Conservation (phyloP, 257 asterid species). For the Solanum etuberosum region DNA sequence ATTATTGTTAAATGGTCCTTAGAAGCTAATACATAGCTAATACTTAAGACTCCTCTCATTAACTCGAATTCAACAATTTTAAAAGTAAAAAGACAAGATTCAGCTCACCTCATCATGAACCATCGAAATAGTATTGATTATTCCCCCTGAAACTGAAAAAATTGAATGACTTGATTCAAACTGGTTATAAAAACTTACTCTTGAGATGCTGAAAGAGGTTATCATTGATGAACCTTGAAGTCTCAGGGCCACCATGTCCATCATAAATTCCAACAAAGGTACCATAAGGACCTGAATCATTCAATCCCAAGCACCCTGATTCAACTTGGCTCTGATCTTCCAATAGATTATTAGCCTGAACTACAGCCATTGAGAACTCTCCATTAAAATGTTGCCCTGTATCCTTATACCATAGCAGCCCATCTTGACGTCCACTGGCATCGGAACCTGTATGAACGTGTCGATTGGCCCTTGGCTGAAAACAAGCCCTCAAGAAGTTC, state of each 20-base stretch:
- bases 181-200: slow-evolving; percentile 25
- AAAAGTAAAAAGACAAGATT: neutral
- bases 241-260: slow-evolving; percentile 72
- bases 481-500: slow-evolving; percentile 56
- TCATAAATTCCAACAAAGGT: slow-evolving; percentile 60
- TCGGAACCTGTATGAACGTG: slow-evolving; percentile 36
- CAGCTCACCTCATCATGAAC: neutral
- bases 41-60: neutral
- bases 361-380: slow-evolving; percentile 72
- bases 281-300: slow-evolving; percentile 54
- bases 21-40: neutral
- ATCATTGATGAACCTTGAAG: slow-evolving; percentile 48
- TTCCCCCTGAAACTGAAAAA: neutral
- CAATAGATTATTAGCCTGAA: slow-evolving; percentile 57
- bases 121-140: neutral
- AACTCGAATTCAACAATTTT: neutral
- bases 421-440: slow-evolving; percentile 47
- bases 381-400: slow-evolving; percentile 53
- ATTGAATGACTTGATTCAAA: neutral
- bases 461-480: slow-evolving; percentile 40
- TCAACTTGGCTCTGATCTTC: slow-evolving; percentile 72
- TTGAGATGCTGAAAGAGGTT: slow-evolving; percentile 53
- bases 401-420: slow-evolving; percentile 64
- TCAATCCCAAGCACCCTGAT: slow-evolving; percentile 44
- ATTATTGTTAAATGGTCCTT: neutral